Conservation (phyloP, 2,329 filamentous ascomycete species). For the Neofusicoccum sp. region DNA sequence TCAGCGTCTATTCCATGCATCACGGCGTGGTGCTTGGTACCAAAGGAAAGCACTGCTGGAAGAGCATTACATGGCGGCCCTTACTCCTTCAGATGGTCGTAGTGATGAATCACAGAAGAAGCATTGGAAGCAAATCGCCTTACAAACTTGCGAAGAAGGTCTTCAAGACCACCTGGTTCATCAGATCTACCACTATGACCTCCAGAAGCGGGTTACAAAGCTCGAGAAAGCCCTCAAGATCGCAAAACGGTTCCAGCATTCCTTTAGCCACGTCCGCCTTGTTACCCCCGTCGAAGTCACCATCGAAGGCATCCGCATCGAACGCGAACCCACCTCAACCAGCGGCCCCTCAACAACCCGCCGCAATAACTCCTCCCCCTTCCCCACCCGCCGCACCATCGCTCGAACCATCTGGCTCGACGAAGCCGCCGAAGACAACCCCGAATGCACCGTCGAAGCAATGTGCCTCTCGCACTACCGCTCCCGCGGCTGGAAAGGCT, state of each 20-base stretch:
- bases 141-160: constrained; percentile 80
- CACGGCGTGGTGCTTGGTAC: constrained; percentile 89
- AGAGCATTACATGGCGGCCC: constrained; percentile 85
- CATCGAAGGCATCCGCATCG: constrained; percentile 77
- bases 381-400: constrained; percentile 40
- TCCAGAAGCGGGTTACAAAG: constrained; percentile 92
- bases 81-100: constrained; percentile 54
- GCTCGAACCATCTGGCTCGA: constrained; percentile 89
- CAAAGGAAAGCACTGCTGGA: constrained; percentile 92
- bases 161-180: constrained; percentile 89
- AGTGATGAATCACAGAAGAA: constrained; percentile 69
- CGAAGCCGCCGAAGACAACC: constrained; percentile 59
- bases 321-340: constrained; percentile 54
- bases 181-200: constrained; percentile 88
- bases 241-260: constrained; percentile 83
- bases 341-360: constrained; percentile 27
- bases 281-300: constrained; percentile 73
- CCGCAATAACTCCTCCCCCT: constrained; percentile 27
- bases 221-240: constrained; percentile 83
- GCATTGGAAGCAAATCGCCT: constrained; percentile 77
- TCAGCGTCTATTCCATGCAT: constrained; percentile 82
- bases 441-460: constrained; percentile 84
- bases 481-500: constrained; percentile 86
- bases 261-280: constrained; percentile 85
- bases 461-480: constrained; percentile 93